Conservation (phyloP, 345 rosid species). For the Sisymbrium irio region DNA sequence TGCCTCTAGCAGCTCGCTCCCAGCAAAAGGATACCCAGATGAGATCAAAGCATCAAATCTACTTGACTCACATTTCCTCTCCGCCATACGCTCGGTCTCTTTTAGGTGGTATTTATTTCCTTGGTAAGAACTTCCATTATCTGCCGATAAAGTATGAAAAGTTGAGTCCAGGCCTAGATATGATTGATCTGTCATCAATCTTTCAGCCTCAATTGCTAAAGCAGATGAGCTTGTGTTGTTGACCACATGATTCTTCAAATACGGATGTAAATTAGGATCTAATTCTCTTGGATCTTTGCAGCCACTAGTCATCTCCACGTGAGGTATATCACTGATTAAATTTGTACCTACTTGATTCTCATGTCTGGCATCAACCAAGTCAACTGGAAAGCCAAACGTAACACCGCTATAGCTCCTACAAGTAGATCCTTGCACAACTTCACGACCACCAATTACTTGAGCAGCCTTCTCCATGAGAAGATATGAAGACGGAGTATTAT, state of each 20-base stretch:
- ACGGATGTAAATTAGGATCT: conserved; percentile 31
- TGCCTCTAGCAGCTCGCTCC: conserved; percentile 78
- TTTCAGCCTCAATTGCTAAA: conserved; percentile 47
- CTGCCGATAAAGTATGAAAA: conserved; percentile 30
- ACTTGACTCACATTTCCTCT: conserved; percentile 40
- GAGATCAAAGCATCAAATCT: conserved; percentile 33
- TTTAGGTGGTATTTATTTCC: conserved; percentile 35
- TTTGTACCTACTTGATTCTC: conserved; percentile 40
- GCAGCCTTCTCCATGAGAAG: conserved; percentile 35
- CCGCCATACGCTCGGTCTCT: conserved; percentile 34
- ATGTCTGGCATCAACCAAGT: conserved; percentile 34
- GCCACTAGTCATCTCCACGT: conserved; percentile 43
- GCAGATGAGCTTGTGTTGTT: conserved; percentile 35
- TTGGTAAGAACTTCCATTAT: conserved; percentile 29
- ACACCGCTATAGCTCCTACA: conserved; percentile 39
- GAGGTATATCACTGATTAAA: conserved; percentile 26
- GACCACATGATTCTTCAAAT: conserved; percentile 36
- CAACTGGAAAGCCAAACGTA: conserved; percentile 26
- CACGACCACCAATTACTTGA: conserved; percentile 40
- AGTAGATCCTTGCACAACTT: conserved; percentile 37
- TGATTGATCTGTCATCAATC: conserved; percentile 33
- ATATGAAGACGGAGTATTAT: conserved; percentile 37
- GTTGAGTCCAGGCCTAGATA: conserved; percentile 39
- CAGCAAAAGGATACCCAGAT: conserved; percentile 58
- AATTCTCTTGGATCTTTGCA: conserved; percentile 39